Percentiles rank a stretch among this genome's conserved stretches.
These are phyloP conservation scores for Cladophialophora immunda DNA, from an alignment of 2,329 filamentous ascomycete species.

Conservation along the genomic window DNA sequence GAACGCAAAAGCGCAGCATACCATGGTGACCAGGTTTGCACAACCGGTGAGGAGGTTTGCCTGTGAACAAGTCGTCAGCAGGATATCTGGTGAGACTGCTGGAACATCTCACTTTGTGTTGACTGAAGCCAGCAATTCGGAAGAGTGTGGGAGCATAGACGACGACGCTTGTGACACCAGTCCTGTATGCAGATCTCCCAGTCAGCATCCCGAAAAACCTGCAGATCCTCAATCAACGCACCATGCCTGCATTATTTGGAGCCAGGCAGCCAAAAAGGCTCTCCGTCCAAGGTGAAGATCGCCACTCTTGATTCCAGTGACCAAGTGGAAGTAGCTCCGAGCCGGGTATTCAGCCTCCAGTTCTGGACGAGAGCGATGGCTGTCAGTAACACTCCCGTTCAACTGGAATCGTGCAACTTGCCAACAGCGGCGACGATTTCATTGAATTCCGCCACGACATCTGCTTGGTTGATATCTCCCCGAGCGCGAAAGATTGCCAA, in stretches of 20 bases:
- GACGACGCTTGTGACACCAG: constrained; percentile 9
- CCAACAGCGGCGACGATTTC: constrained; percentile 4
- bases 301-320: constrained; percentile 71
- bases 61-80: not conserved
- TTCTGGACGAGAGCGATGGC: not conserved
- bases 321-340: constrained; percentile 68
- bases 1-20: constrained; percentile 69
- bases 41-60: constrained; percentile 10
- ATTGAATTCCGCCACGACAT: not conserved
- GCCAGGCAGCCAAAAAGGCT: constrained; percentile 74
- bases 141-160: constrained; percentile 10
- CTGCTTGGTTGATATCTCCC: constrained; percentile 6
- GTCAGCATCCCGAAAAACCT: constrained; percentile 54
- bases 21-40: constrained; percentile 4
- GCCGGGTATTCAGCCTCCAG: constrained; percentile 68
- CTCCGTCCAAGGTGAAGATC: constrained; percentile 72
- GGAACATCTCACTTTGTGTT: not conserved
- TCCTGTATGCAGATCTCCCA: not conserved
- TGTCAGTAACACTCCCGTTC: not conserved
- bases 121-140: constrained; percentile 13
- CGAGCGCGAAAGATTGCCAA: constrained; percentile 8
- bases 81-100: not conserved
- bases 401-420: not conserved
- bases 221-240: not conserved
- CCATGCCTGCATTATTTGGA: constrained; percentile 77